Evolutionary conservation across 495 filamentous ascomycete genomes (phyloP).

Genomic region (Trichoderma parareesei): DNA sequence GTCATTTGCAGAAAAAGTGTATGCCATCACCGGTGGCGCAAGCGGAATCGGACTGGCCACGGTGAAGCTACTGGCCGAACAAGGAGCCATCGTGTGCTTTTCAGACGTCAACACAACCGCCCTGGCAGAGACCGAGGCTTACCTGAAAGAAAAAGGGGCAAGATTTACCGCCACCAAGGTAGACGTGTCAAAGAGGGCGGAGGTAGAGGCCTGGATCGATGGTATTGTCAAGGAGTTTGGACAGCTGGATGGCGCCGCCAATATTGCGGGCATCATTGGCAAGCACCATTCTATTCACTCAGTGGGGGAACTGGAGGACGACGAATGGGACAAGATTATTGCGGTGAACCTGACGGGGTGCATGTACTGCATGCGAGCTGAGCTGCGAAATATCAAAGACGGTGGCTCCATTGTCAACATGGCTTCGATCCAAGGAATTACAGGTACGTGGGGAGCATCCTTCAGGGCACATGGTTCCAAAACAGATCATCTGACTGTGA

Average conservation of each 20-base stretch:
- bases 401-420: constrained; percentile 51
- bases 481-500: not conserved
- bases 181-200: constrained; percentile 24
- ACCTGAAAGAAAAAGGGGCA: constrained; percentile 21
- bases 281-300: constrained; percentile 21
- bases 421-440: constrained; percentile 34
- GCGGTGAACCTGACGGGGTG: constrained; percentile 48
- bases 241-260: constrained; percentile 48
- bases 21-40: constrained; percentile 39
- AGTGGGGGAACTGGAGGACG: constrained; percentile 28
- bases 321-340: constrained; percentile 47
- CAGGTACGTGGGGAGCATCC: not conserved
- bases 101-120: constrained; percentile 30
- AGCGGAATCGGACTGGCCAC: constrained; percentile 43
- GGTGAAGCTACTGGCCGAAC: constrained; percentile 30
- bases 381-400: constrained; percentile 39
- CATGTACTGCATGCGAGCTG: constrained; percentile 49
- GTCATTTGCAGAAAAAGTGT: constrained; percentile 31
- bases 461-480: not conserved
- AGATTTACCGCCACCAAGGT: constrained; percentile 37
- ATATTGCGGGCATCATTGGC: constrained; percentile 44
- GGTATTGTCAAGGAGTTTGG: constrained; percentile 25
- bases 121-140: constrained; percentile 30
- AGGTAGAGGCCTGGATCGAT: constrained; percentile 29
- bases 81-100: constrained; percentile 36